Percentiles rank a stretch among this genome's conserved stretches.
These are phyloP conservation scores for Clarireedia paspali DNA, from an alignment of 2,329 filamentous ascomycete species.

Conservation along the genomic window DNA sequence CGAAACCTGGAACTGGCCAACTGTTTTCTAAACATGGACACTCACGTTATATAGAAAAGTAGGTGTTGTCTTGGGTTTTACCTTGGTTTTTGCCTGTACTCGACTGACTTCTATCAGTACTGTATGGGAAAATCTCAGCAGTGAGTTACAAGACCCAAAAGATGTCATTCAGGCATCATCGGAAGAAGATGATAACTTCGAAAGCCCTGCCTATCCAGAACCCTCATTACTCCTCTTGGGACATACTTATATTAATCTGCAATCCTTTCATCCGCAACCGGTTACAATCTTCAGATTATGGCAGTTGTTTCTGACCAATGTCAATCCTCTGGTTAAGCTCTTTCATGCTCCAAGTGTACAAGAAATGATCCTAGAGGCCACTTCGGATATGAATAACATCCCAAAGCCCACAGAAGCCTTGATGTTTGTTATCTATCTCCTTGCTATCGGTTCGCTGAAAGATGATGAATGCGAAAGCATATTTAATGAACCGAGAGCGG, in stretches of 20 bases:
- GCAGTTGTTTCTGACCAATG: slow-evolving; percentile 63
- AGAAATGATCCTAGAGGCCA: slow-evolving; percentile 52
- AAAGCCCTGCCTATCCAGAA: slow-evolving; percentile 20
- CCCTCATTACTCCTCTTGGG: slow-evolving; percentile 42
- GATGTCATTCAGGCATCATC: slow-evolving; percentile 28
- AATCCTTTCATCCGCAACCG: slow-evolving; percentile 45
- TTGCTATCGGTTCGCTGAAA: slow-evolving; percentile 51
- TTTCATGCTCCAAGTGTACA: slow-evolving; percentile 62
- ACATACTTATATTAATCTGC: slow-evolving; percentile 34
- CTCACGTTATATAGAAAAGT: slow-evolving; percentile 25
- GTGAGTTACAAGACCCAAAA: slow-evolving; percentile 24
- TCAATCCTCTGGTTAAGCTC: slow-evolving; percentile 62
- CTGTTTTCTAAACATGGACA: slow-evolving; percentile 21
- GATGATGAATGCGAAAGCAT: slow-evolving; percentile 46
- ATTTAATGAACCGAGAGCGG: slow-evolving; percentile 45
- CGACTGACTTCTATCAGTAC: slow-evolving; percentile 16
- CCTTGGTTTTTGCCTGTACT: neutral
- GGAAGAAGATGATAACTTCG: slow-evolving; percentile 26
- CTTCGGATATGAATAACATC: slow-evolving; percentile 39
- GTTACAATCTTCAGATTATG: slow-evolving; percentile 58
- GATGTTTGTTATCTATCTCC: slow-evolving; percentile 59
- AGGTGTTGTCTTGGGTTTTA: neutral
- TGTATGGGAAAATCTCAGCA: slow-evolving; percentile 25
- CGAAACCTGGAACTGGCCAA: neutral
- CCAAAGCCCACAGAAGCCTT: slow-evolving; percentile 54